Percentiles rank a stretch among this genome's conserved stretches.
Conservation (phyloP, 106 monocot genomes). For the Allium cepa region DNA sequence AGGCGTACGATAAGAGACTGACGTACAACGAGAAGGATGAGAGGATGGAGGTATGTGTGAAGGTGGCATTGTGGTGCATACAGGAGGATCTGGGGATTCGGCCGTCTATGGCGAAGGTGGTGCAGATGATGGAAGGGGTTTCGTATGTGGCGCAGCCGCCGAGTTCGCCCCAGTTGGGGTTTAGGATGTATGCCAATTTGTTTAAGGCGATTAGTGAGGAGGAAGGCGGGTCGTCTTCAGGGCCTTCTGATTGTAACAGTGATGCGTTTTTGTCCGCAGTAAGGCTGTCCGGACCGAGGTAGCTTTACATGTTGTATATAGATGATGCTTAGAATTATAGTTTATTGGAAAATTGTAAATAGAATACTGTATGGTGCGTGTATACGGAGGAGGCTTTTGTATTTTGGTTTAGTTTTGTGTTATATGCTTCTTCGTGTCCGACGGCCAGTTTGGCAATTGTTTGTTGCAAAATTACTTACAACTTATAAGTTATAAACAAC, state of each 20-base stretch:
- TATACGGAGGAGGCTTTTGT: no score
- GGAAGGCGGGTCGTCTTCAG: constrained; percentile 30
- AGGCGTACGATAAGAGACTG: constrained; percentile 37
- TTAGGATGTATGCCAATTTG: constrained; percentile 49
- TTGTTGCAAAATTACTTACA: no score
- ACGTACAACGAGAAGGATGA: constrained; percentile 28
- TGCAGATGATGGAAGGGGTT: constrained; percentile 75
- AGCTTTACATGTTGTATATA: constrained; percentile 3
- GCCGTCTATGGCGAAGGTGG: constrained; percentile 68
- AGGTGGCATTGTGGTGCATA: constrained; percentile 84
- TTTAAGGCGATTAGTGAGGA: constrained; percentile 65
- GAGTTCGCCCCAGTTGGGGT: constrained; percentile 44
- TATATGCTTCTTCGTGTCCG: no score
- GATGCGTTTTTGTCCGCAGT: constrained; percentile 70
- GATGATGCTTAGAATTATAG: not conserved
- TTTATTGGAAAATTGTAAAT: no score
- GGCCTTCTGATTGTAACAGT: constrained; percentile 58
- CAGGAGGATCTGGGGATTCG: constrained; percentile 65
- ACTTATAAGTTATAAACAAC: no score
- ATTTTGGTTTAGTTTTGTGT: no score
- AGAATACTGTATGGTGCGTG: no score
- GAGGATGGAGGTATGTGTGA: constrained; percentile 37
- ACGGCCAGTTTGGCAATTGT: no score
- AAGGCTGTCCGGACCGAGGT: constrained; percentile 69
- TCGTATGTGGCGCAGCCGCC: constrained; percentile 44